Conservation (phyloP, 192 early-diverging fungal genomes). For the Funneliformis geosporum region DNA sequence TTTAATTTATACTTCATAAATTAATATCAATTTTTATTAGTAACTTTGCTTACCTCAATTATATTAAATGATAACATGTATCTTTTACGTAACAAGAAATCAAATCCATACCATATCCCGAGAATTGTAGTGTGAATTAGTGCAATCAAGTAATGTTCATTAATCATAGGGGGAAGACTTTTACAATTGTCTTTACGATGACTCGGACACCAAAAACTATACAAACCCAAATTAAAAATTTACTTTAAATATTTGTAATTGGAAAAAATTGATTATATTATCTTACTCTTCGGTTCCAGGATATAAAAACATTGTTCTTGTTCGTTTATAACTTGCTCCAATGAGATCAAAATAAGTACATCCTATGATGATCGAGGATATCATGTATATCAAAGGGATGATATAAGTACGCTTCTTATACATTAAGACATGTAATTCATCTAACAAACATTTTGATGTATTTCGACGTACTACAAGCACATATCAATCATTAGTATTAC, state of each 20-base stretch:
- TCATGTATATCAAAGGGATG: not conserved
- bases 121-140: not conserved
- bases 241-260: not conserved
- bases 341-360: constrained; percentile 16
- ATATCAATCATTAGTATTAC: not conserved
- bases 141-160: constrained; percentile 15
- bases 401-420: not conserved
- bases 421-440: not conserved
- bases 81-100: constrained; percentile 1
- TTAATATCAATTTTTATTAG: not conserved
- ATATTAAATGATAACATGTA: constrained; percentile 1
- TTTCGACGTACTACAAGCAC: not conserved
- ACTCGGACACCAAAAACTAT: constrained; percentile 25
- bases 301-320: not conserved
- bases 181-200: constrained; percentile 22
- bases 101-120: not conserved
- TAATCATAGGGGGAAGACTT: not conserved
- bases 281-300: constrained; percentile 20
- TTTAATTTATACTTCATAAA: no score
- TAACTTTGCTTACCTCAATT: not conserved
- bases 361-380: constrained; percentile 4
- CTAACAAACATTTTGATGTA: not conserved
- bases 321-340: not conserved
- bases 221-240: not conserved
- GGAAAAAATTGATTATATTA: not conserved